These are phyloP conservation scores for Fusarium pininemorale DNA, from an alignment of 2,329 filamentous ascomycete genomes.

Conservation along the genomic window DNA sequence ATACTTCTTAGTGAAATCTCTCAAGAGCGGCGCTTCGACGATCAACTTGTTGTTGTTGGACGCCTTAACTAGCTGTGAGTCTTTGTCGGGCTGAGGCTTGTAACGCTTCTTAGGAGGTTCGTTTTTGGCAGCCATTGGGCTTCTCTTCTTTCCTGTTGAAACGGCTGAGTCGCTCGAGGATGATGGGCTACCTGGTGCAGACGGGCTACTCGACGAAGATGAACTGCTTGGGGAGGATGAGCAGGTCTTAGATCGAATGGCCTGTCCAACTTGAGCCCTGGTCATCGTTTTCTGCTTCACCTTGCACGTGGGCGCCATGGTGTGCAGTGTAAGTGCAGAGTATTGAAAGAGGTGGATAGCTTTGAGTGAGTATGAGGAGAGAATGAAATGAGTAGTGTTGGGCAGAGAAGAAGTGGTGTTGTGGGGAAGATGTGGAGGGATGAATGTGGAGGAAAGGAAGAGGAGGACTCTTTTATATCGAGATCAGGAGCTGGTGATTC, in stretches of 20 bases:
- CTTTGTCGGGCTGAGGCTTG: not conserved
- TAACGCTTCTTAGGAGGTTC: not conserved
- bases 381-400: not conserved
- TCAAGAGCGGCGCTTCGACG: slow-evolving; percentile 13
- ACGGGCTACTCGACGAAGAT: not conserved
- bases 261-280: not conserved
- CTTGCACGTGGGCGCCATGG: not conserved
- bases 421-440: not conserved
- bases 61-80: not conserved
- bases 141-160: not conserved
- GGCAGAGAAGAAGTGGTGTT: not conserved
- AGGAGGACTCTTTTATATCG: not conserved
- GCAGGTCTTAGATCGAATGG: not conserved
- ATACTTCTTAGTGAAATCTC: slow-evolving; percentile 16
- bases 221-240: not conserved
- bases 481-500: not conserved
- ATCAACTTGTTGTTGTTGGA: not conserved
- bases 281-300: not conserved
- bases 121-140: not conserved
- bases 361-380: not conserved
- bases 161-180: not conserved
- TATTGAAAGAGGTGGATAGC: not conserved
- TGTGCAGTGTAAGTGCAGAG: not conserved
- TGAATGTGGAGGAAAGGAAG: not conserved
- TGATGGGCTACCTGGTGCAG: not conserved